phyloP scores from a whole-genome alignment of 2,329 filamentous ascomycete species.

The Calonectria hongkongensis region DNA sequence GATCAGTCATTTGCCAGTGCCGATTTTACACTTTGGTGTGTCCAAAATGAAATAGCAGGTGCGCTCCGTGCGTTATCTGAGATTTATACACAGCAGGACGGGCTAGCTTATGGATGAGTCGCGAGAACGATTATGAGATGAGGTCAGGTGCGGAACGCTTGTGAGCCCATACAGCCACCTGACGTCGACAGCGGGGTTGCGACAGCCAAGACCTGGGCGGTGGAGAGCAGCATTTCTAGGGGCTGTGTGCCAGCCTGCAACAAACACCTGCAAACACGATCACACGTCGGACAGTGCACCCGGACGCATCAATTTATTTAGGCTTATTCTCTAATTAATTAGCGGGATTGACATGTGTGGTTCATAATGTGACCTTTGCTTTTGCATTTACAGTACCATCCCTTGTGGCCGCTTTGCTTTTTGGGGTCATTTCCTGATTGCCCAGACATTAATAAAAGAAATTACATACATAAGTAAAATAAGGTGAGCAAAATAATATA shows the following conservation, averaged over 20 bases:
- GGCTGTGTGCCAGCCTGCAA: constrained; percentile 5
- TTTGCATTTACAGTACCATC: no score
- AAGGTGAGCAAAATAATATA: no score
- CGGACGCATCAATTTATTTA: not conserved
- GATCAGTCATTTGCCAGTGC: constrained; percentile 56
- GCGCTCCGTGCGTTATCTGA: not conserved
- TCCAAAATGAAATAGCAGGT: not conserved
- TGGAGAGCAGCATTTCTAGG: constrained; percentile 14
- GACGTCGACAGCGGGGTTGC: constrained; percentile 19
- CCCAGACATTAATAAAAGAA: no score
- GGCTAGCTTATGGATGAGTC: not conserved
- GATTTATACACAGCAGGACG: not conserved
- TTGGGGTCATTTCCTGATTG: no score
- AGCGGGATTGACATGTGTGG: no score
- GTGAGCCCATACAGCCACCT: constrained; percentile 24
- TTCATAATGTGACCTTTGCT: not conserved
- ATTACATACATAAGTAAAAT: no score
- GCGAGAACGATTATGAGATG: constrained; percentile 7
- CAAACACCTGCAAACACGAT: not conserved
- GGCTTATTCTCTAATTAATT: no score
- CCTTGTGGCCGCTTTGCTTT: no score
- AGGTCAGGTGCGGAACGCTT: constrained; percentile 5
- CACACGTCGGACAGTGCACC: not conserved
- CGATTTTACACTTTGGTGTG: not conserved
- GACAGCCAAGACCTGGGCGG: constrained; percentile 11